Conservation (phyloP, 2,329 filamentous ascomycete genomes). For the Colletotrichum musicola region DNA sequence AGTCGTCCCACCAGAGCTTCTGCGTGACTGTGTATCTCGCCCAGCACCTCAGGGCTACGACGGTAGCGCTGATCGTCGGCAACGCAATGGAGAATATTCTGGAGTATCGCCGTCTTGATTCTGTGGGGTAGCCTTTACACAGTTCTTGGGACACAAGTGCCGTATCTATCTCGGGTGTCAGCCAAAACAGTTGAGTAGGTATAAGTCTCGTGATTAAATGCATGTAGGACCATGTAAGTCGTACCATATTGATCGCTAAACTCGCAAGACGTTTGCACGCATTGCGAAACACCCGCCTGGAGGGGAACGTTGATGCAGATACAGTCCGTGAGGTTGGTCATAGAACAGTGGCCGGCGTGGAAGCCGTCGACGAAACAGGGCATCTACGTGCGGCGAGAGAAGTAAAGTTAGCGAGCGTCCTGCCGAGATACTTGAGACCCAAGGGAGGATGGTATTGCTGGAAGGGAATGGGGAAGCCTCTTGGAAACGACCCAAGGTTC, state of each 20-base stretch:
- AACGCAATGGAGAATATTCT: slow-evolving; percentile 21
- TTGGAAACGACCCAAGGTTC: too few species aligned
- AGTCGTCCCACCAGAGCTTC: slow-evolving; percentile 37
- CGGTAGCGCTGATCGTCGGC: slow-evolving; percentile 6
- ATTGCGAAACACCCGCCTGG: slow-evolving; percentile 30
- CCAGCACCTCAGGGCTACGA: slow-evolving; percentile 24
- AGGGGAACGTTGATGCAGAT: slow-evolving; percentile 30
- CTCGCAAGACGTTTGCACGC: slow-evolving; percentile 31
- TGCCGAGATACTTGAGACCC: not conserved
- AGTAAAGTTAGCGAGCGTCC: not conserved
- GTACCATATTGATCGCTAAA: slow-evolving; percentile 28
- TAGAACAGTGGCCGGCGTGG: slow-evolving; percentile 22
- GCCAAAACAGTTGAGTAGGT: too few species aligned
- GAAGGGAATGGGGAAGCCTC: too few species aligned
- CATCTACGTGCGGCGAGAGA: slow-evolving; percentile 4
- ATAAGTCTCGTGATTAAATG: too few species aligned
- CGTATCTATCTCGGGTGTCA: not conserved
- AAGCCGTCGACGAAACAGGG: slow-evolving; percentile 28
- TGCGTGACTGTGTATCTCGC: slow-evolving; percentile 18
- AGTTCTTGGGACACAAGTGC: slow-evolving; percentile 14
- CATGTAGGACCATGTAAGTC: too few species aligned
- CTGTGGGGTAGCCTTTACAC: slow-evolving; percentile 20
- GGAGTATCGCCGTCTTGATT: slow-evolving; percentile 1
- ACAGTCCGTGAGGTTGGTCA: slow-evolving; percentile 20
- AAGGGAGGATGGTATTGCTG: too few species aligned